Evolutionary conservation across 345 rosid species (phyloP), one percentile per base, ranked within the genome.

Genomic region (Boechera divaricarpa): DNA sequence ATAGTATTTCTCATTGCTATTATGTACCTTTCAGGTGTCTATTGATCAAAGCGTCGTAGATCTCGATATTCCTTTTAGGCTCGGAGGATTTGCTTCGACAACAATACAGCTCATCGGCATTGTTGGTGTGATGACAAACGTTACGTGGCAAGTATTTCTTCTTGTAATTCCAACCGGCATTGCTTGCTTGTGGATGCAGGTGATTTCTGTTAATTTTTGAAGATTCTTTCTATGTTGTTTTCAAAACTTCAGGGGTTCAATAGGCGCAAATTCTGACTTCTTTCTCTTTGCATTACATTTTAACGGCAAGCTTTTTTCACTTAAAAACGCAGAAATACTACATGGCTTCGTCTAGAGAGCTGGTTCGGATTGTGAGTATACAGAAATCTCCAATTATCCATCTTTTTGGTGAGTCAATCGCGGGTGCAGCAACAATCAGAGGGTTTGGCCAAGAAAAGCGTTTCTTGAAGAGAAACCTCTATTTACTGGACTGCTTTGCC

Each of bases 41-140:
- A 44, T 44, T 44, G 49, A 44, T 44, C 49, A 44, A 44, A 44
- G 49, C 49, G 49, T 44, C 3, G 49, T 44, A 12, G 49, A 44
- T 44, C 49, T 44, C 49, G 49, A 44, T 44, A 44, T 44, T 44
- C 49, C 49, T 44, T 44, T 44, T 44, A 44, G 49, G 49, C 49
- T 44, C 7, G 49, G 49, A 44, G 49, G 49, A 44, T 44, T 44
- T 5, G 49, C 49, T 44, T 44, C 49, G 7, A 44, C 49, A 44
- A 44, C 49, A 12, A 44, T 44, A 13, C 49, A 44, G 2, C 49
- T 44, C 49, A 44, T 44, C n/a, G 49, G 49, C 16, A 44, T 44
- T 44, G 49, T 44, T 44, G 49, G 49, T 44, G 49, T 44, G 7
- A 44, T 44, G 49, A 44, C 49, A 44, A 44, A 44, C 49, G 49